Evolutionary conservation across 1,284 basidiomycete genomes (phyloP).

Genomic region (Boletus sp.): DNA sequence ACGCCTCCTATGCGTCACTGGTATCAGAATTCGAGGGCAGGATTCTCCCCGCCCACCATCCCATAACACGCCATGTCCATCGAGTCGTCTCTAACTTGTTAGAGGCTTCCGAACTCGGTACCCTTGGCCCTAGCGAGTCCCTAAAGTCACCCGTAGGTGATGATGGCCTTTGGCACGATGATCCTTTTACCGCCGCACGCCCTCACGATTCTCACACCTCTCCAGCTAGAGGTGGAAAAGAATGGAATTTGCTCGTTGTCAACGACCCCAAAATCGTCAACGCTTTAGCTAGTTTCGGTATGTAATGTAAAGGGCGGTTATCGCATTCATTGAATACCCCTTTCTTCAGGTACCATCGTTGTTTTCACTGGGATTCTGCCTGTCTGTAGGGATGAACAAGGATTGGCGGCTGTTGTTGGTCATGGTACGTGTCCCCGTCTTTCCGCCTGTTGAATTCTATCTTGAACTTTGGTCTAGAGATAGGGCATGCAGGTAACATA

Average conservation of each 20-base stretch:
- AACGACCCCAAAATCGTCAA: slow-evolving; percentile 73
- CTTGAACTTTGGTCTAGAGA: slow-evolving; percentile 48
- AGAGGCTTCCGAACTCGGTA: slow-evolving; percentile 66
- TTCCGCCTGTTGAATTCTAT: background rate
- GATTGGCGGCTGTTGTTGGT: slow-evolving; percentile 81
- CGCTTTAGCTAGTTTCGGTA: slow-evolving; percentile 76
- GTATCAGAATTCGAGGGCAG: slow-evolving; percentile 51
- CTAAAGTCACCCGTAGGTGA: slow-evolving; percentile 3
- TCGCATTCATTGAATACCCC: background rate
- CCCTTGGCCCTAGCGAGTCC: slow-evolving; percentile 15
- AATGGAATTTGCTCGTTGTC: slow-evolving; percentile 82
- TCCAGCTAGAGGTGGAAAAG: slow-evolving; percentile 34
- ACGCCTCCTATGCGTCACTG: slow-evolving; percentile 49
- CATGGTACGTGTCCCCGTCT: slow-evolving; percentile 58
- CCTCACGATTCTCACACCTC: slow-evolving; percentile 22
- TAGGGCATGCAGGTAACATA: slow-evolving; percentile 72
- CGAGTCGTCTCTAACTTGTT: slow-evolving; percentile 74
- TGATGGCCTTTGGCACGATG: slow-evolving; percentile 24
- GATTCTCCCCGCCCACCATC: slow-evolving; percentile 69
- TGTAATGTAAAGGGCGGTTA: slow-evolving; percentile 10
- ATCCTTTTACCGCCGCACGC: slow-evolving; percentile 22
- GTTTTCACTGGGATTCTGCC: slow-evolving; percentile 91
- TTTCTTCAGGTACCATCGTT: slow-evolving; percentile 61
- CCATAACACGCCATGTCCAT: slow-evolving; percentile 61
- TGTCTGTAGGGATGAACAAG: slow-evolving; percentile 73